Base-by-base conservation (phyloP, 805 yeast species). In the Metschnikowia shivogae region DNA sequence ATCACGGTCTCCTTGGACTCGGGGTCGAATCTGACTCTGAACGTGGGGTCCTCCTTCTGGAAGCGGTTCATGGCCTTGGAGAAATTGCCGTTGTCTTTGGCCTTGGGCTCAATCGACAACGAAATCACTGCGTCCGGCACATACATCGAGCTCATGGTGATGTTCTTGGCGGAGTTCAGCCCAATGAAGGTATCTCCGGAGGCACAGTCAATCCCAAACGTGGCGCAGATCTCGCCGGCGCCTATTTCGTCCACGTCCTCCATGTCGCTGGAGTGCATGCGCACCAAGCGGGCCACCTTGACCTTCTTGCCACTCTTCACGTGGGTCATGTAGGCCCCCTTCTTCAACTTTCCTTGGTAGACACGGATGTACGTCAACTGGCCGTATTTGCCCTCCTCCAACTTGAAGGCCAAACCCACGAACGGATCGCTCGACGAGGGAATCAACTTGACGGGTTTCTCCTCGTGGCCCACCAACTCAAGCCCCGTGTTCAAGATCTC, bases 41-140 rank as follows among this genome's bases (percentile, higher is more conserved):
- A 93, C 3, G 99, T 93, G 40, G 99, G 99, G 70, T 93, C 99
- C 67, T 93, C 99, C 66, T 92, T 92, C 69, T 93, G 99, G 79
- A 93, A 93, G 56, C 98, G 78, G 70, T 89, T 90, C 73, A 93
- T 81, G 43, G 99, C 99, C 68, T 92, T 93, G 28, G 98, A 89
- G 65, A 93, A 93, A 65, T 89, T 89, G 30, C 73, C 74, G 46
- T 87, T 79, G 63, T 93, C 98, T 60, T 86, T 88, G 33, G 89
- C 73, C 63, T 86, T 86, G 44, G 99, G 99, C 31, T 81, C 76
- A 59, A 93, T 85, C 13, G 97, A 84, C 47, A 93, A 74, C 6
- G 99, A 93, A 43, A 93, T 92, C 52, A 93, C 99, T 1, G 99
- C 96, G 66, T 93, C 99, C 6, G 99, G 99, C 50, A 93, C 99